These are phyloP conservation scores for Trametes polyzona DNA, from an alignment of 1,284 basidiomycete genomes.

Conservation along the genomic window DNA sequence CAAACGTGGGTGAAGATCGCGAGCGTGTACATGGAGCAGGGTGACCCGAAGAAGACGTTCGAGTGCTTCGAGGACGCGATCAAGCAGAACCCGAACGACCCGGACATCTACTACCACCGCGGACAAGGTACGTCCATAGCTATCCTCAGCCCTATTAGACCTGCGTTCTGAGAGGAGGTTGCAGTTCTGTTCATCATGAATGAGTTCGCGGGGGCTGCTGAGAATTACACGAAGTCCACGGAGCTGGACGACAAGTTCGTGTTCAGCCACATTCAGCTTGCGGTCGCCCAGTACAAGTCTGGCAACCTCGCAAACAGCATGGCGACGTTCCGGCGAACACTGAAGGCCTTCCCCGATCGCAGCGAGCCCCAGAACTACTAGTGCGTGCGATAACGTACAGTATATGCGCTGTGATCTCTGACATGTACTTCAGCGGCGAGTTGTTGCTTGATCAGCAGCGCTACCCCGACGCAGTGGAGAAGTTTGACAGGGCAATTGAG, in stretches of 20 bases:
- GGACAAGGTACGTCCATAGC: conserved; percentile 87
- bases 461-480: conserved; percentile 90
- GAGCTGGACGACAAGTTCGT: conserved; percentile 86
- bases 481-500: conserved; percentile 93
- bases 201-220: conserved; percentile 85
- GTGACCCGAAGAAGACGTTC: conserved; percentile 81
- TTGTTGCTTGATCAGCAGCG: conserved; percentile 92
- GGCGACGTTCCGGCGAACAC: conserved; percentile 85
- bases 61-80: conserved; percentile 93
- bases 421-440: conserved; percentile 75
- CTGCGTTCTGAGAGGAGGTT: no score
- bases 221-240: conserved; percentile 90
- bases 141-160: background rate
- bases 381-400: conserved; percentile 49
- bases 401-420: background rate
- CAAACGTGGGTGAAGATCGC: conserved; percentile 98
- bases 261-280: conserved; percentile 96
- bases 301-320: conserved; percentile 81
- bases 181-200: conserved; percentile 95
- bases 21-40: conserved; percentile 96
- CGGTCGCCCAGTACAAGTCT: conserved; percentile 96
- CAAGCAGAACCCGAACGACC: conserved; percentile 81
- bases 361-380: conserved; percentile 94
- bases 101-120: conserved; percentile 99
- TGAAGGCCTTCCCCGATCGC: conserved; percentile 80